Evolutionary conservation across 257 asterid species (phyloP).

Genomic region (Thymus mandschuricus): DNA sequence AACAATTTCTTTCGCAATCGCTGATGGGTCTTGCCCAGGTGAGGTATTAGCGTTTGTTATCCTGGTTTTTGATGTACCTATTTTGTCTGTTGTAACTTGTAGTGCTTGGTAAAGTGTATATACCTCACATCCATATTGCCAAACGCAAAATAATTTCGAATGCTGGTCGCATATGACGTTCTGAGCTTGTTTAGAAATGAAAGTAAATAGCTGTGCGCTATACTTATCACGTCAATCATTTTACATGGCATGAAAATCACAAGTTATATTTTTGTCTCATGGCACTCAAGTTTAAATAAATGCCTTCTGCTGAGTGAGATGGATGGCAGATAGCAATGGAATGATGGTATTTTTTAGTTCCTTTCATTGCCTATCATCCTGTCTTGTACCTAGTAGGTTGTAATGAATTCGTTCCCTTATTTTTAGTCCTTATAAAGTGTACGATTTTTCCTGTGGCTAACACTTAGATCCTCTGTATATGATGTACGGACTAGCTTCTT

Average conservation of each 20-base stretch:
- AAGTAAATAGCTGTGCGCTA: neutral
- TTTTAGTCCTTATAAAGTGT: neutral
- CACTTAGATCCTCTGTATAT: neutral
- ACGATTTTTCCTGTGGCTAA: neutral
- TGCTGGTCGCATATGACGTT: neutral
- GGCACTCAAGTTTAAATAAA: neutral
- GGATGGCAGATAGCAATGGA: neutral
- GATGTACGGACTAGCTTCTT: neutral
- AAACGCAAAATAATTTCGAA: neutral
- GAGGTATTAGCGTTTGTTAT: conserved; percentile 23
- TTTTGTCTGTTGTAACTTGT: conserved; percentile 1
- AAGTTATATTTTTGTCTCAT: neutral
- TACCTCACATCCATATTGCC: conserved; percentile 22
- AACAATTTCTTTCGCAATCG: conserved; percentile 96
- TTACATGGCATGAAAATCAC: conserved; percentile 8
- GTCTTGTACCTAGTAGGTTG: neutral
- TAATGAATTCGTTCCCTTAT: neutral
- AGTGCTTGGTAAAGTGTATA: neutral
- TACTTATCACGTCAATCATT: neutral
- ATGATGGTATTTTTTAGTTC: neutral
- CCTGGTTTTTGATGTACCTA: conserved; percentile 24
- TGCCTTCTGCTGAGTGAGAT: neutral
- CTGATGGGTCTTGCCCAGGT: conserved; percentile 99
- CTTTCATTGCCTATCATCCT: neutral
- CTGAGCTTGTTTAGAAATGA: conserved; percentile 3